These are phyloP conservation scores for Nepenthes gracilis DNA, from an alignment of 148 eudicot genomes.

Conservation along the genomic window DNA sequence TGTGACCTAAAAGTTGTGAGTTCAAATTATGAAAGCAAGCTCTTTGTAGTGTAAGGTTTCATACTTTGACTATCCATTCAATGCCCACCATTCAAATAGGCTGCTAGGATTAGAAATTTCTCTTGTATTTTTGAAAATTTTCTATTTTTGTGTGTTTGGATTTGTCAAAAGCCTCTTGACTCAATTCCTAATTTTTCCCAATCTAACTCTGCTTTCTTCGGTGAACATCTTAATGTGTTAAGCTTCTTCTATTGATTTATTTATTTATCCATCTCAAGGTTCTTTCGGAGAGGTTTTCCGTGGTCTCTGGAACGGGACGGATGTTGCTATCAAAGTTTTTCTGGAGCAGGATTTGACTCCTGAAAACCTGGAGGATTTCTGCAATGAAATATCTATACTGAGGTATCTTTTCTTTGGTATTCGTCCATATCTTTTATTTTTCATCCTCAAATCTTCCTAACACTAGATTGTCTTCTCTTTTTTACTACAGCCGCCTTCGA, in stretches of 20 bases:
- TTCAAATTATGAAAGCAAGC: no score
- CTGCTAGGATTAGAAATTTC: no score
- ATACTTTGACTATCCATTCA: no score
- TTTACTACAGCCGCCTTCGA: constrained; percentile 78
- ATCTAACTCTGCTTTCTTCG: no score
- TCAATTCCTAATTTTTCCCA: no score
- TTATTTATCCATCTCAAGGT: constrained; percentile 24
- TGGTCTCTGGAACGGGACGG: constrained; percentile 96
- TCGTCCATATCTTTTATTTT: constrained; percentile 1
- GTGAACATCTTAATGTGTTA: no score
- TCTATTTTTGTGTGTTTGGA: no score
- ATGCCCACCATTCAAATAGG: no score
- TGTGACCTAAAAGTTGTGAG: no score
- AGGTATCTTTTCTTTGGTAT: constrained; percentile 34
- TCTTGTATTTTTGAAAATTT: no score
- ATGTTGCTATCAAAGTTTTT: constrained; percentile 93
- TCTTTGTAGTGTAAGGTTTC: no score
- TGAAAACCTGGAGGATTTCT: constrained; percentile 97
- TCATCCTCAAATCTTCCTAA: constrained; percentile 15
- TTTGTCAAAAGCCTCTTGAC: no score
- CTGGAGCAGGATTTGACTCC: constrained; percentile 95
- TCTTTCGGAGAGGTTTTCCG: constrained; percentile 98
- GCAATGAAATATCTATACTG: constrained; percentile 93
- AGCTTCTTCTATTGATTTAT: background rate
- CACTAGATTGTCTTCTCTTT: constrained; percentile 13